Base-by-base conservation (phyloP, 345 rosid genomes). In the Stellera chamaejasme region DNA sequence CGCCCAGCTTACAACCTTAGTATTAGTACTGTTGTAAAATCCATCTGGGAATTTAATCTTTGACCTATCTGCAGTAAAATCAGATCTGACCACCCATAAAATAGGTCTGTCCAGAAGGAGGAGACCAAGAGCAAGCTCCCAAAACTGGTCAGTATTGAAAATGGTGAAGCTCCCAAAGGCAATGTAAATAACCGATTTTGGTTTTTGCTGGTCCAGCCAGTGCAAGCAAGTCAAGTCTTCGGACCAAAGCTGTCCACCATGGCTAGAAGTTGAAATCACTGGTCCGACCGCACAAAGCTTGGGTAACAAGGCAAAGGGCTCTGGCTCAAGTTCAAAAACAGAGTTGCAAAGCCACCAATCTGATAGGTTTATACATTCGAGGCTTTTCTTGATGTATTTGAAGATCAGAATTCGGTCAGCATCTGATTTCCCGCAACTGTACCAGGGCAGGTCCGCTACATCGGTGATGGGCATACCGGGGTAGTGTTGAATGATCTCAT, bases 121-220 rank as follows among this genome's bases (percentile, higher is more conserved):
- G 2, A 77, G 65, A 32, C 78, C 81, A n/a, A 62, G 23, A 12
- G 78, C 81, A 43, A 77, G 28, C 49, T 70, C 81, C 7, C 59
- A 59, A 53, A 77, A 62, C 14, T 70, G 76, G 44, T 5, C 39
- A 8, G 43, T 46, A 8, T 52, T 36, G 56, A 73, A 39, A 48
- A 64, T 42, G 28, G 73, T 71, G 60, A 62, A 59, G 55, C 78
- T 73, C 36, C 78, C 81, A 61, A 77, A 77, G 10, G 81, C 76
- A 54, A 73, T 60, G 59, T 77, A 77, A 13, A 77, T 52, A 2
- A 73, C 78, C 6, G 78, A 77, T 44, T 66, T 56, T 2, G 59
- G 43, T 54, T 50, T 16, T 27, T 73, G 64, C 41, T 53, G 71
- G 56, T 67, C 69, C 14, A 77, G 58, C 81, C 78, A 73, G 14